These are phyloP conservation scores for Microthlaspi erraticum DNA, from an alignment of 345 rosid species.

Conservation along the genomic window DNA sequence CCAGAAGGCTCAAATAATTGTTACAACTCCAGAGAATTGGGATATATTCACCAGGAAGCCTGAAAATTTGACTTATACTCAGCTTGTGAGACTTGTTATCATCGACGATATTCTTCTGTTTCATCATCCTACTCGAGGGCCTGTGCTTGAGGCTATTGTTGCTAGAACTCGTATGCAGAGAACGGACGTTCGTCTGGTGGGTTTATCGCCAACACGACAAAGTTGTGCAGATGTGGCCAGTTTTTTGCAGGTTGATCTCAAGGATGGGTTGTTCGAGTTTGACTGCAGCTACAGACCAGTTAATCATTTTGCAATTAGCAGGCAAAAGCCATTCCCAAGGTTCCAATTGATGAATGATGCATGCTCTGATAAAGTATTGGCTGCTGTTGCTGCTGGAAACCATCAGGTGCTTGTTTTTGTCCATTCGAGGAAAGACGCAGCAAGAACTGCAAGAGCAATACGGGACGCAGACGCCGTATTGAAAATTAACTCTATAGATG, in stretches of 20 bases:
- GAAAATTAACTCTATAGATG: slow-evolving; percentile 76
- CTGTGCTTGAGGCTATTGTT: slow-evolving; percentile 90
- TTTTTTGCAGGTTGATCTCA: slow-evolving; percentile 69
- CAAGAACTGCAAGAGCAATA: slow-evolving; percentile 80
- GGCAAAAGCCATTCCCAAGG: slow-evolving; percentile 80
- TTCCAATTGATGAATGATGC: slow-evolving; percentile 92
- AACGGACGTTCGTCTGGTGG: slow-evolving; percentile 83
- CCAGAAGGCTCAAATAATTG: slow-evolving; percentile 90
- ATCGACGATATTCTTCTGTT: slow-evolving; percentile 93
- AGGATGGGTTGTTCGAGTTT: slow-evolving; percentile 72
- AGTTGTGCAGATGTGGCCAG: slow-evolving; percentile 84
- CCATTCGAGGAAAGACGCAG: slow-evolving; percentile 90
- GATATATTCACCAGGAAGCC: slow-evolving; percentile 90
- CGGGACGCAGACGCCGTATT: slow-evolving; percentile 65
- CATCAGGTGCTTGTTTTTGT: slow-evolving; percentile 95
- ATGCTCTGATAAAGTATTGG: slow-evolving; percentile 83
- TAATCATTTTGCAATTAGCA: slow-evolving; percentile 79
- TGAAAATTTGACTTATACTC: slow-evolving; percentile 84
- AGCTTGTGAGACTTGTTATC: slow-evolving; percentile 79
- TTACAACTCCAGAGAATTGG: slow-evolving; percentile 98
- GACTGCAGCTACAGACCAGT: slow-evolving; percentile 94
- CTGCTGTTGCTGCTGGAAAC: slow-evolving; percentile 68
- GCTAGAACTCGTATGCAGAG: slow-evolving; percentile 89
- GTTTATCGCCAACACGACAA: slow-evolving; percentile 85
- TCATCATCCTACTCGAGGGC: slow-evolving; percentile 77